These are phyloP conservation scores for Trypanosoma theileri DNA, from an alignment of 208 protist genomes.

Conservation along the genomic window DNA sequence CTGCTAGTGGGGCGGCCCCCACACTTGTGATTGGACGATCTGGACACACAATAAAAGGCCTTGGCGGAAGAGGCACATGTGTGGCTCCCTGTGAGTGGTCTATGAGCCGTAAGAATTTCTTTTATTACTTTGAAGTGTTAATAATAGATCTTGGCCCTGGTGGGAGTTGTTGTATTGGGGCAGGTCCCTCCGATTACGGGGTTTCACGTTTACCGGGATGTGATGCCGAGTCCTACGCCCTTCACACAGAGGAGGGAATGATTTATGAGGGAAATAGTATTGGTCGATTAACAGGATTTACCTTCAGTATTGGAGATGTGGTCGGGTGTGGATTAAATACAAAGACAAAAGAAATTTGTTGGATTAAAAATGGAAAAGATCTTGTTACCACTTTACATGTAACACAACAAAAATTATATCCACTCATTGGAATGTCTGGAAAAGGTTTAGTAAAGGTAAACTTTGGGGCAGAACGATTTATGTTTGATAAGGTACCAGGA, in stretches of 20 bases:
- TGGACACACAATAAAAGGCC: conserved; percentile 51
- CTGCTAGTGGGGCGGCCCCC: conserved; percentile 33
- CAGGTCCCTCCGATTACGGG: conserved; percentile 77
- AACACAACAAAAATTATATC: conserved; percentile 37
- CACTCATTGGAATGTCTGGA: conserved; percentile 80
- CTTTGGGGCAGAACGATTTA: conserved; percentile 77
- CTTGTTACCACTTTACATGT: conserved; percentile 39
- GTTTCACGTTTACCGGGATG: conserved; percentile 82
- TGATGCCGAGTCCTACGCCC: conserved; percentile 70
- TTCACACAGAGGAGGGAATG: conserved; percentile 73
- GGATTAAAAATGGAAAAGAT: conserved; percentile 81
- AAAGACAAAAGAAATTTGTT: conserved; percentile 63
- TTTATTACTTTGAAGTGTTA: conserved; percentile 87
- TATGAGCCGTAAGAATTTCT: conserved; percentile 12
- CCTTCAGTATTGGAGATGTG: conserved; percentile 75
- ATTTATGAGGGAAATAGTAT: conserved; percentile 58
- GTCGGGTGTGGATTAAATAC: conserved; percentile 86
- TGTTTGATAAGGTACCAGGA: conserved; percentile 34
- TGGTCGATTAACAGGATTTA: conserved; percentile 50
- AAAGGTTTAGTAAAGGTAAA: conserved; percentile 76
- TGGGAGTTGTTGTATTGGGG: conserved; percentile 65
- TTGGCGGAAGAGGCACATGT: conserved; percentile 64
- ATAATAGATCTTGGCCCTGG: conserved; percentile 69
- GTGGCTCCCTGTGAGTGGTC: conserved; percentile 65
- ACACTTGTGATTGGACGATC: conserved; percentile 52